Evolutionary conservation across 768 basidiomycete species (phyloP).

Genomic region (Boletus coccyginus): DNA sequence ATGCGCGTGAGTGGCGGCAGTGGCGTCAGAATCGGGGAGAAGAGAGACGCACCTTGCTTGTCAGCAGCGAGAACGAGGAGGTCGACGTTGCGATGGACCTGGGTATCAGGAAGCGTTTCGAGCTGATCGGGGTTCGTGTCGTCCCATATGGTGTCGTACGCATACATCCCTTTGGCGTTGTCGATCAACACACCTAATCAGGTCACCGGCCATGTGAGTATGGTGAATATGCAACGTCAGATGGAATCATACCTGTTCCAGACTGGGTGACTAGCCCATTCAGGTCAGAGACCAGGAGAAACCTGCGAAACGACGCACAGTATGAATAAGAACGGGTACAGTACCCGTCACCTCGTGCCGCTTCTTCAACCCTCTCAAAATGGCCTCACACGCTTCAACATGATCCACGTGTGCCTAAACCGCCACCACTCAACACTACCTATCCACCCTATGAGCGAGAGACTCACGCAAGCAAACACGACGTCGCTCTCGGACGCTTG

Average conservation of each 20-base stretch:
- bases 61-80: constrained; percentile 46
- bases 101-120: constrained; percentile 40
- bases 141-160: constrained; percentile 41
- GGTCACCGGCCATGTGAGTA: neutral
- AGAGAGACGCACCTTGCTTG: constrained; percentile 11
- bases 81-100: constrained; percentile 48
- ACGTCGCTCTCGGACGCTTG: constrained; percentile 43
- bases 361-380: constrained; percentile 50
- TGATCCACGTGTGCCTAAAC: constrained; percentile 45
- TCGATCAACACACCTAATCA: constrained; percentile 46
- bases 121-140: constrained; percentile 47
- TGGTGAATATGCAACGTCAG: neutral
- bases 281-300: neutral
- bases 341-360: constrained; percentile 40
- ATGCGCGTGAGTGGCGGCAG: neutral
- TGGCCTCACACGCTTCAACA: constrained; percentile 40
- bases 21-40: neutral
- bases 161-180: constrained; percentile 39
- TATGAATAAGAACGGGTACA: constrained; percentile 53
- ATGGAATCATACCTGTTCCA: constrained; percentile 39
- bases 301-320: constrained; percentile 38
- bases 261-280: constrained; percentile 32
- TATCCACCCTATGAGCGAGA: too few relatives aligned
- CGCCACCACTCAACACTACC: too few relatives aligned
- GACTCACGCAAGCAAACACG: constrained; percentile 38